Evolutionary conservation across 306 rosid genomes (phyloP).

Genomic region (Vicia faba): DNA sequence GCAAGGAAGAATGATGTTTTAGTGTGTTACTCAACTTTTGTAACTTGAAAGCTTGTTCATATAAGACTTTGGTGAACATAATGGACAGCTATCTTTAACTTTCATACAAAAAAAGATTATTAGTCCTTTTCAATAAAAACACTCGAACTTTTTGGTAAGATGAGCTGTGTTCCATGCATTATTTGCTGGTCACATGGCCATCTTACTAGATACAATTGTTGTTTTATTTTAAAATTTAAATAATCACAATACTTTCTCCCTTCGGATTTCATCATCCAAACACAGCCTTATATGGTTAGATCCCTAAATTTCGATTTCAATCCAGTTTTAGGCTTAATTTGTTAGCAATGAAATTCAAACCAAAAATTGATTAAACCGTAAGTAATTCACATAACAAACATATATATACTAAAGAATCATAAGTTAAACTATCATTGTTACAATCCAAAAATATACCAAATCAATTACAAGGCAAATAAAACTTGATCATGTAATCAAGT

Average conservation of each 20-base stretch:
- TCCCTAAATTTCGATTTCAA: background rate
- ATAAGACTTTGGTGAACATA: no score
- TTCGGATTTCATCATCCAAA: background rate
- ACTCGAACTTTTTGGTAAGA: constrained; percentile 1
- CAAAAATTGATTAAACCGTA: background rate
- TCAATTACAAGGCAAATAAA: constrained; percentile 17
- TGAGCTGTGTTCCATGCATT: constrained; percentile 25
- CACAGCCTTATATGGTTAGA: background rate
- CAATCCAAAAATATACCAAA: constrained; percentile 24
- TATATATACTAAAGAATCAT: constrained; percentile 2
- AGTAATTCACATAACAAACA: no score
- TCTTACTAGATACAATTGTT: background rate
- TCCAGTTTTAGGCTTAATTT: background rate
- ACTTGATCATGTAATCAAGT: background rate
- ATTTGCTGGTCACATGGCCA: constrained; percentile 10
- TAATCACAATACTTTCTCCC: background rate
- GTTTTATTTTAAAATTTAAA: background rate
- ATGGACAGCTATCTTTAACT: background rate
- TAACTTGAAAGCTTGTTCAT: no score
- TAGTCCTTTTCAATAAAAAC: background rate
- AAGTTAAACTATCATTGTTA: constrained; percentile 6
- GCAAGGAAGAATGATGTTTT: no score
- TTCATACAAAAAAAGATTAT: background rate
- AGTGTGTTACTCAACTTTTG: no score
- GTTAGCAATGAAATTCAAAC: background rate